These are phyloP conservation scores for Thelephora aurantiotincta DNA, from an alignment of 768 basidiomycete species.

Conservation along the genomic window DNA sequence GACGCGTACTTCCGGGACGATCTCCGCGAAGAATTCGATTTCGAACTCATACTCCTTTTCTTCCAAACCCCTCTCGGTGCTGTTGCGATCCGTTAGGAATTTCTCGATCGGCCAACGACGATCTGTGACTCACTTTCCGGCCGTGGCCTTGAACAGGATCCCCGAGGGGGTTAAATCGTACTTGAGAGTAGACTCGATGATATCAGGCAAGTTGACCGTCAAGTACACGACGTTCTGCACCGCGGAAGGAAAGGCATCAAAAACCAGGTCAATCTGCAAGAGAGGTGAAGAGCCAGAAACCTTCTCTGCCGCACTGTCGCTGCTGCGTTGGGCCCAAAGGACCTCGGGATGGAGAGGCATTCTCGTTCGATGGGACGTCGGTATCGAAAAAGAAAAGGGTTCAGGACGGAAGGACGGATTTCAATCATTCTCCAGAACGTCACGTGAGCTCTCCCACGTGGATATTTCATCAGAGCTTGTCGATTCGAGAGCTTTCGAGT, in stretches of 20 bases:
- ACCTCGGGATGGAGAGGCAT: conserved; percentile 68
- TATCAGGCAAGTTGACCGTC: conserved; percentile 74
- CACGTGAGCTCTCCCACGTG: neutral
- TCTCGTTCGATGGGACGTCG: conserved; percentile 8
- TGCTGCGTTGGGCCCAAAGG: conserved; percentile 92
- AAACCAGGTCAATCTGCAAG: neutral
- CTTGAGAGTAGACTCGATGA: conserved; percentile 40
- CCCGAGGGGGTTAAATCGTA: conserved; percentile 42
- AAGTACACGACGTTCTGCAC: conserved; percentile 76
- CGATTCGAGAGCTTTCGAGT: conserved; percentile 13
- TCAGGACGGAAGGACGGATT: conserved; percentile 1
- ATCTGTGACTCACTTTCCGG: conserved; percentile 38
- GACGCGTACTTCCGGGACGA: conserved; percentile 58
- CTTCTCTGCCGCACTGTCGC: conserved; percentile 45
- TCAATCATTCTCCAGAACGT: no score
- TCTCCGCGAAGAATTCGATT: conserved; percentile 62
- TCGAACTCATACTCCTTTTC: conserved; percentile 61
- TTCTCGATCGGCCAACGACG: conserved; percentile 1
- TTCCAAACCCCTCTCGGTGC: conserved; percentile 25
- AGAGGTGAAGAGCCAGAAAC: conserved; percentile 23
- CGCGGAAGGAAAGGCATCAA: conserved; percentile 1
- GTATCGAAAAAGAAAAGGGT: neutral
- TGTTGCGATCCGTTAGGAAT: conserved; percentile 7
- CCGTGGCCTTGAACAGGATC: conserved; percentile 50
- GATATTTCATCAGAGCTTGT: neutral